Base-by-base conservation (phyloP, 768 basidiomycete species). In the Wakefieldia striispora region DNA sequence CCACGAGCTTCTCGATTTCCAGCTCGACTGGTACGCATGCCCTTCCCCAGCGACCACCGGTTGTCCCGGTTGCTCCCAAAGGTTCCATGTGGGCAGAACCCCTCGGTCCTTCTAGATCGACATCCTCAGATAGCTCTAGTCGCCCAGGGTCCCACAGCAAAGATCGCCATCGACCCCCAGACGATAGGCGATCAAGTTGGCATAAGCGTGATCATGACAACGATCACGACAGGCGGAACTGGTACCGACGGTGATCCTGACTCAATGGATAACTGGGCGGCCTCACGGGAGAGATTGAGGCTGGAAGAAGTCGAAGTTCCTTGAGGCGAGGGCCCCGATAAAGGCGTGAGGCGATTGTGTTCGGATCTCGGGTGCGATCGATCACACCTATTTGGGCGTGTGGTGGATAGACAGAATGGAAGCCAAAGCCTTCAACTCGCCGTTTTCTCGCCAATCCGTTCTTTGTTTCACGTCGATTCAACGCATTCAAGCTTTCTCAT, bases 31-130 rank as follows among this genome's bases (percentile, higher is more conserved):
- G 47, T 21, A 13, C 4, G 17, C 54, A 54, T 29, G 2, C 23
- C 12, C 61, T 65, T 33, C 62, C 62, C 1, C 60, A 35, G 45
- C 63, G 62, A 21, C 62, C 62, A 13, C 8, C 12, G 11, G 14
- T 4, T 16, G 0, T n/a, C 9, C 2, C 45, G 19, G 26, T 3
- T 1, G 1, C 20, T 39, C 58, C 58, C 12, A 54, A 39, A 10
- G 47, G 20, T 16, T 41, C 48, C 13, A 51, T 46, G n/a, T 63
- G 58, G 4, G 58, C 58, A 35, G 56, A 61, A 51, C 54, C 54
- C 16, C 41, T 56, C 16, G 51, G 50, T 20, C 57, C 50, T 19
- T 44, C 62, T 11, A 49, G 56, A 47, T 54, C 65, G 29, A 20
- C 24, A 3, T 53, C 67, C 1, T 62, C 43, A 5, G 53, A 54